Evolutionary conservation across 2,329 filamentous ascomycete genomes (phyloP).

Genomic region (Penicillium sumatraense): DNA sequence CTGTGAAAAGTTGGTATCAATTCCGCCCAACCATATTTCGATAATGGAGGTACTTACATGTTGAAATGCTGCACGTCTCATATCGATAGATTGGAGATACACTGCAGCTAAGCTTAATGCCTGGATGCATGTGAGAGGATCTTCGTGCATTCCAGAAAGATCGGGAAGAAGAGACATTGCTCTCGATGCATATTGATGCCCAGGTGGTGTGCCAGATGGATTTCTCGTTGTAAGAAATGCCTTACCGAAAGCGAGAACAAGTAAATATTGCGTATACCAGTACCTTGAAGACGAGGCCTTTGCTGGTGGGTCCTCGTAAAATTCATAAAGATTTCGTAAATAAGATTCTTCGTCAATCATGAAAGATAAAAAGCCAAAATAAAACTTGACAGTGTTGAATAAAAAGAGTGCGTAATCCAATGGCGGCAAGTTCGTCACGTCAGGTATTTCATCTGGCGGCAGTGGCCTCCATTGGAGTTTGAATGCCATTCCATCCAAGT

Average conservation of each 20-base stretch:
- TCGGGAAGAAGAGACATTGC: slow-evolving; percentile 48
- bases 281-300: slow-evolving; percentile 39
- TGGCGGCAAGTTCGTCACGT: slow-evolving; percentile 51
- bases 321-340: slow-evolving; percentile 44
- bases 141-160: slow-evolving; percentile 35
- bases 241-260: slow-evolving; percentile 62
- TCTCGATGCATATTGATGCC: slow-evolving; percentile 45
- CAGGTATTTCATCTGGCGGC: slow-evolving; percentile 30
- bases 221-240: slow-evolving; percentile 51
- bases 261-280: slow-evolving; percentile 59
- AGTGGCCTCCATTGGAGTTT: slow-evolving; percentile 36
- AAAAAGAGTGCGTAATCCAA: slow-evolving; percentile 58
- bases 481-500: slow-evolving; percentile 38
- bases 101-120: slow-evolving; percentile 42
- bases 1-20: slow-evolving; percentile 8
- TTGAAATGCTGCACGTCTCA: slow-evolving; percentile 45
- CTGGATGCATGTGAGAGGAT: slow-evolving; percentile 38
- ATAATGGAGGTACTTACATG: slow-evolving; percentile 36
- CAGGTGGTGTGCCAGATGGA: slow-evolving; percentile 35
- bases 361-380: slow-evolving; percentile 59
- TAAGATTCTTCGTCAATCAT: slow-evolving; percentile 58
- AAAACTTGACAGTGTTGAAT: slow-evolving; percentile 62
- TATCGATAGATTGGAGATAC: slow-evolving; percentile 48
- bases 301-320: slow-evolving; percentile 41
- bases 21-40: background rate